Conservation (phyloP, 2,329 filamentous ascomycete species). For the Cytospora leucostoma region DNA sequence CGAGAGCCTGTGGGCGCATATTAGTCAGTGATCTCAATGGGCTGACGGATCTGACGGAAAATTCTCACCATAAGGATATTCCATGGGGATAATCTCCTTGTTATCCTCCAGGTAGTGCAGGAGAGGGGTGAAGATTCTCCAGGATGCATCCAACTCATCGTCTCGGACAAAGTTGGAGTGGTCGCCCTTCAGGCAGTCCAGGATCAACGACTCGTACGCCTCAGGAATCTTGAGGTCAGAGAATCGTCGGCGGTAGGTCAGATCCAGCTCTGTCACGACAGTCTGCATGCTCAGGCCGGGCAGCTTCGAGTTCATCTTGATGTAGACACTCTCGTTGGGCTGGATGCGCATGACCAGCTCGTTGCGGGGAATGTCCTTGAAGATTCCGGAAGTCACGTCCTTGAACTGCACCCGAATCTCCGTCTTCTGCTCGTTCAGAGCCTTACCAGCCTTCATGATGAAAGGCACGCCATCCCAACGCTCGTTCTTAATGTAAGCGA, state of each 20-base stretch:
- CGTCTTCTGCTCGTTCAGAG: conserved; percentile 98
- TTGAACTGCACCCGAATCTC: conserved; percentile 99
- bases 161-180: conserved; percentile 99
- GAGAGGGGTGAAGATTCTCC: conserved; percentile 97
- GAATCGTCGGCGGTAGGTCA: conserved; percentile 97
- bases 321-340: conserved; percentile 99
- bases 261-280: conserved; percentile 94
- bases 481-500: conserved; percentile 99
- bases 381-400: conserved; percentile 98
- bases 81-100: conserved; percentile 99
- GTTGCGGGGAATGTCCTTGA: conserved; percentile 99
- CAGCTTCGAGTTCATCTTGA: conserved; percentile 99
- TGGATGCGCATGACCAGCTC: conserved; percentile 99
- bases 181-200: conserved; percentile 97
- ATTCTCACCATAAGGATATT: conserved; percentile 92
- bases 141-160: conserved; percentile 94
- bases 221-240: conserved; percentile 99
- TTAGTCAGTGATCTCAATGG: conserved; percentile 31
- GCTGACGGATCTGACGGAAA: conserved; percentile 4
- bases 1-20: conserved; percentile 72
- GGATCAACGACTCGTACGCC: conserved; percentile 95
- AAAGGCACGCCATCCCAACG: conserved; percentile 98
- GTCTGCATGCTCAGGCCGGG: conserved; percentile 99
- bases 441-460: conserved; percentile 99
- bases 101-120: conserved; percentile 98